Conservation (phyloP, 1,284 basidiomycete species). For the Anthracocystis walkeri region DNA sequence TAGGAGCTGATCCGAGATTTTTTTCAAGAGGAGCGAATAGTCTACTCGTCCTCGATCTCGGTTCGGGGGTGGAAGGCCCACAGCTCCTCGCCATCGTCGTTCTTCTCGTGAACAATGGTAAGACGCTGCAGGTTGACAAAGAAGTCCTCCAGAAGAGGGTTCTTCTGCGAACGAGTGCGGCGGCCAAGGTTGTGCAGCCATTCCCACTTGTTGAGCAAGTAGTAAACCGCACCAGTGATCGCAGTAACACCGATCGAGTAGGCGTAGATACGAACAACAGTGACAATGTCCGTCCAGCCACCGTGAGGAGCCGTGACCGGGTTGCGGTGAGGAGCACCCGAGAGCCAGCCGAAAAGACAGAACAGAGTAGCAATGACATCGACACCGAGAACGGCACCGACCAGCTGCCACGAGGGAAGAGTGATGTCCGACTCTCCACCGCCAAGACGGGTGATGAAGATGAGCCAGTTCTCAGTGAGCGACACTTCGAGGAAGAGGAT, state of each 20-base stretch:
- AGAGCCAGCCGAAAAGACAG: conserved; percentile 74
- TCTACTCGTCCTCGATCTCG: conserved; percentile 68
- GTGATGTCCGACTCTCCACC: conserved; percentile 69
- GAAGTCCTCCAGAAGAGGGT: conserved; percentile 73
- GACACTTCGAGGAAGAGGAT: conserved; percentile 75
- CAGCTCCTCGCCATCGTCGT: conserved; percentile 62
- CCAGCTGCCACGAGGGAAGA: conserved; percentile 72
- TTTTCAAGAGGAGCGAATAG: background rate
- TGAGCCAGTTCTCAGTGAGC: conserved; percentile 74
- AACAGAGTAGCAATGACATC: conserved; percentile 74
- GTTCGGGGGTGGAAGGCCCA: conserved; percentile 68
- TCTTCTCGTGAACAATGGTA: conserved; percentile 73
- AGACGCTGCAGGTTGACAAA: conserved; percentile 72
- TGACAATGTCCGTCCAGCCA: conserved; percentile 73
- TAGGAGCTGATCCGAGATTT: conserved; percentile 1
- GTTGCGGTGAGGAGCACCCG: conserved; percentile 71
- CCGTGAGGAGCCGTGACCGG: conserved; percentile 69
- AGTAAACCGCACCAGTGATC: conserved; percentile 72
- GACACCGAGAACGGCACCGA: conserved; percentile 73
- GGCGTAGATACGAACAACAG: conserved; percentile 73
- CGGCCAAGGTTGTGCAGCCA: conserved; percentile 73
- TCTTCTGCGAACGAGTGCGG: conserved; percentile 71
- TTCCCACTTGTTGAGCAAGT: conserved; percentile 70
- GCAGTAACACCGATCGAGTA: conserved; percentile 74
- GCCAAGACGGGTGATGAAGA: conserved; percentile 72